Percentiles rank a stretch among this genome's conserved stretches.
These are phyloP conservation scores for Fusarium neocosmosporiellum DNA, from an alignment of 2,329 filamentous ascomycete species.

Conservation along the genomic window DNA sequence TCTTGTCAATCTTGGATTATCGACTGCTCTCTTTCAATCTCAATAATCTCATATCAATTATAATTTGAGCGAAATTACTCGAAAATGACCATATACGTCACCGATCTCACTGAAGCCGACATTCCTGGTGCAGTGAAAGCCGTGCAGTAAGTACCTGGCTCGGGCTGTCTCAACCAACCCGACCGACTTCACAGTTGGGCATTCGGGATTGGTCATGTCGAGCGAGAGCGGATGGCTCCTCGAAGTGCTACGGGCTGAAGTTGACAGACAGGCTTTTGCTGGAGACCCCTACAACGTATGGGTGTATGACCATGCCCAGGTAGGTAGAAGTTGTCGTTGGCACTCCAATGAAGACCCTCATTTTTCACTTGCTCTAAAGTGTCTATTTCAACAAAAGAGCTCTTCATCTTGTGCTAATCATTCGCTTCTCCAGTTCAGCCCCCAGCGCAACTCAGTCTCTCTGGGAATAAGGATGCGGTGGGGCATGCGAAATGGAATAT, in stretches of 20 bases:
- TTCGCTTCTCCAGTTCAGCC: slow-evolving; percentile 60
- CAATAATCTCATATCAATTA: neutral
- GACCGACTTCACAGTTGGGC: neutral
- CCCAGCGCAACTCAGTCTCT: slow-evolving; percentile 70
- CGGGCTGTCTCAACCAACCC: neutral
- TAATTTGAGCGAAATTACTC: accelerated
- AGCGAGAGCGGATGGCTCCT: neutral
- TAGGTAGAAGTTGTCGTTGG: neutral
- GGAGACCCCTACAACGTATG: slow-evolving; percentile 75
- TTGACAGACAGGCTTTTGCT: slow-evolving; percentile 64
- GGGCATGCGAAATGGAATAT: slow-evolving; percentile 76
- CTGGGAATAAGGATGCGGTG: slow-evolving; percentile 74
- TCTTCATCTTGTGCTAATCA: too few species aligned
- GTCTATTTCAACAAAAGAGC: too few species aligned
- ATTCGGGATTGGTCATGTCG: neutral
- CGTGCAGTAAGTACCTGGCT: slow-evolving; percentile 59
- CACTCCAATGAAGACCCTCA: too few species aligned
- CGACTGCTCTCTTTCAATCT: neutral
- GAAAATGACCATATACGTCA: slow-evolving; percentile 64
- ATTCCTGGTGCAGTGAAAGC: slow-evolving; percentile 73
- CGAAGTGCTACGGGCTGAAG: accelerated
- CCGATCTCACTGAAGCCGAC: slow-evolving; percentile 66
- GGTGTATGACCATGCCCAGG: slow-evolving; percentile 70
- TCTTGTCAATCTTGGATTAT: neutral
- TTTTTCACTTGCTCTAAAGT: too few species aligned